Evolutionary conservation across 1,139 yeast genomes (phyloP), one percentile per base, ranked within the genome.

Genomic region (Suzukiozyma palmioleophila): DNA sequence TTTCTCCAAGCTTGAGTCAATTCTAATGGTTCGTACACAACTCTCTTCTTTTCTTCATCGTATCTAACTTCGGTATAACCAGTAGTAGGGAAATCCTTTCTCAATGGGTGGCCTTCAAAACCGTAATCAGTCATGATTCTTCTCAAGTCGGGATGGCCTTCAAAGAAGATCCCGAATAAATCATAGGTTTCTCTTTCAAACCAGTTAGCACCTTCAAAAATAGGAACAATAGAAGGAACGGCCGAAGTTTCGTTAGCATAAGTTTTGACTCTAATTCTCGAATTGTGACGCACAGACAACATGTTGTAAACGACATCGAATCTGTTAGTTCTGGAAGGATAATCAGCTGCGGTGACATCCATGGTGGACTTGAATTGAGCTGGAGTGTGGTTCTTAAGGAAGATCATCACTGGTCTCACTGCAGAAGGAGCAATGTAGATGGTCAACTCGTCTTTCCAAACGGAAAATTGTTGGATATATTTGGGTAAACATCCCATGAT

Each of bases 101-200:
- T 79, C 60, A 87, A 75, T 12, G 96, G 96, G 59, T 87, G 94
- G 40, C 96, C 96, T 63, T 85, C 95, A 54, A 87, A 87, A 27
- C 96, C 96, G 62, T 87, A 87, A 66, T 87, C 96, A 39, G 96
- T 87, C 81, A 87, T 76, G 59, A 87, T 85, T 67, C 96, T 77
- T 69, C 96, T 81, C 58, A 87, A 73, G 64, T 87, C 96, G 9
- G 95, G 95, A 62, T 87, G 96, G 45, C 84, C 86, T 60, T 84
- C 92, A 56, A 87, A 87, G 65, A 86, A 86, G 46, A 87, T 77
- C 36, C 95, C 95, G 58, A 77, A 86, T 76, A 86, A 73, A 59
- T 86, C 95, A 60, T 84, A 86, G 11, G 94, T 81, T 62, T 86
- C 95, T 62, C 95, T 78, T 67, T 86, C 95, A 58, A 78, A 84